Percentiles rank a stretch among this genome's conserved stretches.
phyloP scores from a whole-genome alignment of 257 asterid species.

The Gardenia jasminoides region DNA sequence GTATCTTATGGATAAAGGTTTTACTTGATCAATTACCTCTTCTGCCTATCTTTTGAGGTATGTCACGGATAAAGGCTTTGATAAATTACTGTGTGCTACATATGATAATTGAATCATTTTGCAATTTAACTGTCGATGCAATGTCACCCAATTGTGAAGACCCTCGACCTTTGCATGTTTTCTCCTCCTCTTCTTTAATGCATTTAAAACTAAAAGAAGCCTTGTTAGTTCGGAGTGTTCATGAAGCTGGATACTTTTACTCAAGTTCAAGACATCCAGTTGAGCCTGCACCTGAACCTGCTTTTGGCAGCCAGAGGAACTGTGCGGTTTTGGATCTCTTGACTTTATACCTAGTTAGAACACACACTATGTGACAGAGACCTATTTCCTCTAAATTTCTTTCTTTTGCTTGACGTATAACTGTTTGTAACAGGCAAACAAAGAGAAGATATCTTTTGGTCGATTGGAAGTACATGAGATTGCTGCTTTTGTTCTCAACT shows the following conservation, averaged over 20 bases:
- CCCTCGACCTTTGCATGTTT: neutral
- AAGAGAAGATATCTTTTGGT: conserved; percentile 86
- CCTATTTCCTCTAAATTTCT: neutral
- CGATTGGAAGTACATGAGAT: conserved; percentile 80
- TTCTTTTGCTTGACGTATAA: neutral
- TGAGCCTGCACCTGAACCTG: neutral
- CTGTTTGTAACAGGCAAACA: conserved; percentile 58
- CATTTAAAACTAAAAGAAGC: neutral
- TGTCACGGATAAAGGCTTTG: too few species aligned
- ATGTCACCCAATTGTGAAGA: neutral
- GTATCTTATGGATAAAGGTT: neutral
- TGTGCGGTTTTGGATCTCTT: neutral
- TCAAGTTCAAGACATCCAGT: neutral
- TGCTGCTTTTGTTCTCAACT: conserved; percentile 87
- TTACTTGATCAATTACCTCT: neutral
- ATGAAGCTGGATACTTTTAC: neutral
- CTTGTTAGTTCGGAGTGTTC: neutral
- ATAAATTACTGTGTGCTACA: neutral
- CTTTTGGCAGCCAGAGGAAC: neutral
- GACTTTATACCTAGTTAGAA: neutral
- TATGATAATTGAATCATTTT: neutral
- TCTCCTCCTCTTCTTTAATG: neutral
- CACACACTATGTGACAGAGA: neutral
- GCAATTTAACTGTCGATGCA: neutral
- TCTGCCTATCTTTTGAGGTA: neutral